Conservation (phyloP, 1,139 yeast species). For the Scheffersomyces stambukii region DNA sequence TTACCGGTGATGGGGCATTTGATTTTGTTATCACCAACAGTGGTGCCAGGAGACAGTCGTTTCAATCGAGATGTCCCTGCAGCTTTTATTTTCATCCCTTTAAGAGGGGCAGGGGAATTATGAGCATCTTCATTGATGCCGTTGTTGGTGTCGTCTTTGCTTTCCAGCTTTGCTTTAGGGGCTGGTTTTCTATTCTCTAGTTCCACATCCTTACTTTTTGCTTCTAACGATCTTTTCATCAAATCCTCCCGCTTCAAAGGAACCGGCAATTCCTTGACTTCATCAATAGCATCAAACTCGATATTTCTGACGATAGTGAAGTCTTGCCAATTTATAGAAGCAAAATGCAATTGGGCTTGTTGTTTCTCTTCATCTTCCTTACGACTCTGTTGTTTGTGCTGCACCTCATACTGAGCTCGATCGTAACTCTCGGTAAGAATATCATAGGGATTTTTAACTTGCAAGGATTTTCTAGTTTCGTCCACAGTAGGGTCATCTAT, state of each 20-base stretch:
- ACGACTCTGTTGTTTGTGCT: conserved; percentile 24
- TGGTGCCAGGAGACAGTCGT: too few relatives aligned
- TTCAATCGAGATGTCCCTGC: conserved; percentile 66
- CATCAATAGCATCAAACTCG: conserved; percentile 63
- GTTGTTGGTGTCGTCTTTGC: conserved; percentile 14
- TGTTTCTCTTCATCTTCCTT: conserved; percentile 30
- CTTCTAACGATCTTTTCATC: conserved; percentile 56
- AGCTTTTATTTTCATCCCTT: conserved; percentile 61
- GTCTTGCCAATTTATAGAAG: conserved; percentile 86
- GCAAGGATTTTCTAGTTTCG: conserved; percentile 3
- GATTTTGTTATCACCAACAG: too few relatives aligned
- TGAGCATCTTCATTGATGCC: conserved; percentile 17
- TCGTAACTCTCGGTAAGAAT: conserved; percentile 49
- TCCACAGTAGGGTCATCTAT: conserved; percentile 5
- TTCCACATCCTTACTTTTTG: conserved; percentile 21
- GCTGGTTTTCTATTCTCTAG: conserved; percentile 7
- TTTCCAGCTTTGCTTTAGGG: conserved; percentile 9
- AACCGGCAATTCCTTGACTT: conserved; percentile 52
- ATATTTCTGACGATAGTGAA: conserved; percentile 69
- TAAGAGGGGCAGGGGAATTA: conserved; percentile 11
- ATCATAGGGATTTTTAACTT: conserved; percentile 9
- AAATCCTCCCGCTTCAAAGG: conserved; percentile 62
- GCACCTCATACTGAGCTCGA: conserved; percentile 55
- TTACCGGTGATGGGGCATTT: conserved; percentile 74
- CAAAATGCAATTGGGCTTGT: conserved; percentile 48